A percentile compares a stretch with the other conserved stretches of the same genome.
These are phyloP conservation scores for Canavalia gladiata DNA, from an alignment of 306 rosid species.

Conservation along the genomic window DNA sequence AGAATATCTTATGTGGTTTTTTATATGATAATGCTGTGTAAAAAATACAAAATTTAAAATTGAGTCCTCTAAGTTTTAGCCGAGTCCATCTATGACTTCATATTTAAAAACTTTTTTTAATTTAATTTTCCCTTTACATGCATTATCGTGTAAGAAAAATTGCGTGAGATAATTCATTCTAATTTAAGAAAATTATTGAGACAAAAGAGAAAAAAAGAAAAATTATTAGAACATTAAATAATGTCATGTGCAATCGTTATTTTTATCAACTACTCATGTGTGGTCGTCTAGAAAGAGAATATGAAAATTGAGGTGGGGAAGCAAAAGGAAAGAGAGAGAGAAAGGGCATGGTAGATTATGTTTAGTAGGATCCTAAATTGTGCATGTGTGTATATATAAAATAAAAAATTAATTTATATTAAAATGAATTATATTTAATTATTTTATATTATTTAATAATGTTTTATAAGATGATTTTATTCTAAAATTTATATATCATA, in stretches of 20 bases:
- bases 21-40: background rate
- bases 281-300: conserved; percentile 13
- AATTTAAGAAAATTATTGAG: background rate
- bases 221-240: background rate
- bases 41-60: too few species aligned
- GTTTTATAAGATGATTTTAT: too few species aligned
- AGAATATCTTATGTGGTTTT: background rate
- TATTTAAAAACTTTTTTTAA: too few species aligned
- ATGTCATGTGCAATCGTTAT: background rate
- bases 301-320: background rate
- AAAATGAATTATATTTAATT: too few species aligned
- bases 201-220: background rate
- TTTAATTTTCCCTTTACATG: too few species aligned
- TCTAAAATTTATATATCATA: too few species aligned
- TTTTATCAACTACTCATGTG: conserved; percentile 14
- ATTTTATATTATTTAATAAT: too few species aligned
- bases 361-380: background rate
- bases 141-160: too few species aligned
- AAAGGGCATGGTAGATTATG: background rate
- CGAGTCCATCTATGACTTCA: too few species aligned
- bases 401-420: too few species aligned
- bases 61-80: background rate
- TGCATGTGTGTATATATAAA: too few species aligned
- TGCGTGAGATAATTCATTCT: too few species aligned
- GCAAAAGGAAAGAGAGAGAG: background rate